A percentile compares a stretch with the other conserved stretches of the same genome.
These are phyloP conservation scores for Saturnispora hagleri DNA, from an alignment of 805 yeast genomes.

Conservation along the genomic window DNA sequence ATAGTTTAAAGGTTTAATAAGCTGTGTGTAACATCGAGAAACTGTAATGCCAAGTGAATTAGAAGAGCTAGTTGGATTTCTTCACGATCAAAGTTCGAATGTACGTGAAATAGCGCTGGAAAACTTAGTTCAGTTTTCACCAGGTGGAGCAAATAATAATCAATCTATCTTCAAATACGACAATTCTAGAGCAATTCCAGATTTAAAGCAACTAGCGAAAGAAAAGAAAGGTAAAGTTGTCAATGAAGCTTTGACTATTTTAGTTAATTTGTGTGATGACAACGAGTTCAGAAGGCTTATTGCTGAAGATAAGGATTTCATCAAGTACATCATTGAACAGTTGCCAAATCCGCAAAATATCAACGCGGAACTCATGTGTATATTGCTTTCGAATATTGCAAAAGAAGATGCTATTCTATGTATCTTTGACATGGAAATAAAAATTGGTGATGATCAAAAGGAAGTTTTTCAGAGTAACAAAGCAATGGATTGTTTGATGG, in stretches of 20 bases:
- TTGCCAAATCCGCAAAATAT: constrained; percentile 48
- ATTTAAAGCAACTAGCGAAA: constrained; percentile 51
- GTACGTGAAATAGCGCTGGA: constrained; percentile 80
- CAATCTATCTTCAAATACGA: constrained; percentile 60
- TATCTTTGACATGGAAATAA: constrained; percentile 35
- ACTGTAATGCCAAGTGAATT: constrained; percentile 15
- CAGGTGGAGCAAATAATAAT: constrained; percentile 47
- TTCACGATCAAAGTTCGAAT: constrained; percentile 73
- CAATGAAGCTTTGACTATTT: constrained; percentile 62
- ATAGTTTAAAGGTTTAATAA: background rate
- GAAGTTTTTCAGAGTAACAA: constrained; percentile 45
- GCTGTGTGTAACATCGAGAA: background rate
- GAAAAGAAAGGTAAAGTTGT: constrained; percentile 48
- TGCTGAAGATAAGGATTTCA: constrained; percentile 52
- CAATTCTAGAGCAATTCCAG: constrained; percentile 60
- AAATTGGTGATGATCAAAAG: constrained; percentile 28
- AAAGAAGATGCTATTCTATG: constrained; percentile 57
- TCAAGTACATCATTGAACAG: constrained; percentile 37
- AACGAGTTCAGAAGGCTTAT: constrained; percentile 50
- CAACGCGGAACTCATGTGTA: constrained; percentile 75
- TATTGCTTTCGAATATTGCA: constrained; percentile 77
- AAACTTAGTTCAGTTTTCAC: constrained; percentile 71
- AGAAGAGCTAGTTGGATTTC: constrained; percentile 54
- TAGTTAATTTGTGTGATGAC: constrained; percentile 79
- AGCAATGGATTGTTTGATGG: constrained; percentile 75